Evolutionary conservation across 2,329 filamentous ascomycete species (phyloP).

Genomic region (Metarhizium sp.): DNA sequence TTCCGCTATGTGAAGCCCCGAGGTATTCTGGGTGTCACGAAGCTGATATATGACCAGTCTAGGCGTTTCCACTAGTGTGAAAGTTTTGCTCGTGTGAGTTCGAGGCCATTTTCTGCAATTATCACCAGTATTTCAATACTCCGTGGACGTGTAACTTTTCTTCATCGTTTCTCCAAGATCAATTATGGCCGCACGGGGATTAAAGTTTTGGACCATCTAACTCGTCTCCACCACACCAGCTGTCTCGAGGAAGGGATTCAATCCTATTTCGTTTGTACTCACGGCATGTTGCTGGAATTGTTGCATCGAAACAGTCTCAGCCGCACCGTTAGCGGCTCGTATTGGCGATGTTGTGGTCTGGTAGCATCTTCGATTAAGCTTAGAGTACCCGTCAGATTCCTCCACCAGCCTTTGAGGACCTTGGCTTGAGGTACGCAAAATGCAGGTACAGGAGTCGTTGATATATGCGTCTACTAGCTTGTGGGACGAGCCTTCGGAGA

Average conservation of each 20-base stretch:
- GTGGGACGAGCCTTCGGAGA: not conserved
- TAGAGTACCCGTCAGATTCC: not conserved
- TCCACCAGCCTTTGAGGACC: not conserved
- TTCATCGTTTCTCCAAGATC: not conserved
- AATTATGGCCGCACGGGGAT: not conserved
- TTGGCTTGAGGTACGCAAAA: not conserved
- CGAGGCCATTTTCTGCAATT: not conserved
- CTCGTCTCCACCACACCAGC: not conserved
- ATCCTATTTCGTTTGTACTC: not conserved
- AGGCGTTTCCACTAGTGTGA: not conserved
- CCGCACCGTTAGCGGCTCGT: not conserved
- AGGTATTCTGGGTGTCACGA: not conserved
- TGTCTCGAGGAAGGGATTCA: not conserved
- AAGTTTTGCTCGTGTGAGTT: not conserved
- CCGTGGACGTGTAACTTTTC: not conserved
- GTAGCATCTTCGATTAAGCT: not conserved
- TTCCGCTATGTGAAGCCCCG: not conserved
- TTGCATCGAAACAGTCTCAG: not conserved
- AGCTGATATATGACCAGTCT: not conserved
- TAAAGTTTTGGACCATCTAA: not conserved
- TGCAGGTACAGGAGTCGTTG: not conserved
- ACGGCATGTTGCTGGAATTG: not conserved
- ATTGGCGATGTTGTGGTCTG: not conserved
- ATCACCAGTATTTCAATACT: not conserved
- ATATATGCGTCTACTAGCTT: not conserved